phyloP scores from a whole-genome alignment of 768 basidiomycete species.

The Ramaria rubella region DNA sequence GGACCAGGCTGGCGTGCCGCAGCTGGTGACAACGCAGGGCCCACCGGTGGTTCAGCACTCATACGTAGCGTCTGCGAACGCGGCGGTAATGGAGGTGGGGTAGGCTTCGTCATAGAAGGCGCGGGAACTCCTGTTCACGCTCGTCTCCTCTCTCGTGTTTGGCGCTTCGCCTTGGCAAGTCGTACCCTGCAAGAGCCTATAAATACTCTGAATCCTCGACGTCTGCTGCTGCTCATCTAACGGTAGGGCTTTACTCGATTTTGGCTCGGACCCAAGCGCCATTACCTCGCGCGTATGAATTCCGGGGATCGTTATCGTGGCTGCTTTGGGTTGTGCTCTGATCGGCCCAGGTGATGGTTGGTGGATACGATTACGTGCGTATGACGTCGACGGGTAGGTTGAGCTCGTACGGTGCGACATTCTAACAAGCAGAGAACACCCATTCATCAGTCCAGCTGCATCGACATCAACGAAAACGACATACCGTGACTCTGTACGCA shows the following conservation, averaged over 20 bases:
- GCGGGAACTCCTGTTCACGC: background rate
- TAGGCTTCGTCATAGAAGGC: slow-evolving; percentile 12
- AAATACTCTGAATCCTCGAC: slow-evolving; percentile 55
- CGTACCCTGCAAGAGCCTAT: slow-evolving; percentile 44
- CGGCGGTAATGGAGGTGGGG: background rate
- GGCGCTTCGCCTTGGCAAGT: background rate
- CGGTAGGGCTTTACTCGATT: slow-evolving; percentile 25
- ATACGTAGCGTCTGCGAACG: background rate
- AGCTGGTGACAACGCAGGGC: slow-evolving; percentile 34
- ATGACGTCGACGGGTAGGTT: too few relatives aligned
- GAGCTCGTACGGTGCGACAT: too few relatives aligned
- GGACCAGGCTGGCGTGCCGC: slow-evolving; percentile 5
- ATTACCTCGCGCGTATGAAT: slow-evolving; percentile 83
- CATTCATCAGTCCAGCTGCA: too few relatives aligned
- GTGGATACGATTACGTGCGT: too few relatives aligned
- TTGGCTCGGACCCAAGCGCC: slow-evolving; percentile 73
- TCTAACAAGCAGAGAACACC: too few relatives aligned
- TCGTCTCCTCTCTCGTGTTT: background rate
- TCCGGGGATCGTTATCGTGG: slow-evolving; percentile 81
- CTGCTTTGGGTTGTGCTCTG: slow-evolving; percentile 70
- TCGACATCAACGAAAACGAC: too few relatives aligned
- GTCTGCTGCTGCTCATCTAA: slow-evolving; percentile 17
- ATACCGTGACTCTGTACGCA: too few relatives aligned
- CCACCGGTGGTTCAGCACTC: slow-evolving; percentile 26
- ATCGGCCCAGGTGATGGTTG: slow-evolving; percentile 47